These are phyloP conservation scores for Penicillium sp. DNA, from an alignment of 2,329 filamentous ascomycete species.

Conservation along the genomic window DNA sequence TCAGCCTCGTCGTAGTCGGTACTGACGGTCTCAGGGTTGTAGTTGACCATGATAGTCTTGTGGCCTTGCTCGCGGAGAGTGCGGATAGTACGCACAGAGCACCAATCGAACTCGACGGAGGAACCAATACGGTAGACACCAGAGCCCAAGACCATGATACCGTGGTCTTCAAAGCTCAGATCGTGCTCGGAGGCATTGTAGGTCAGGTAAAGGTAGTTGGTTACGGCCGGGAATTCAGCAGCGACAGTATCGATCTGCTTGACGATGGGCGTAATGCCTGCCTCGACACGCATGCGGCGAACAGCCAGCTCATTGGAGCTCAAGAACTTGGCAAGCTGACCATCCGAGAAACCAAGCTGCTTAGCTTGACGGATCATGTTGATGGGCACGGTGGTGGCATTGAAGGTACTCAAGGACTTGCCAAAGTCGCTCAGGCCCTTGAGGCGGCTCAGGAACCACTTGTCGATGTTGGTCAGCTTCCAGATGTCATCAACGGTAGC, in stretches of 20 bases:
- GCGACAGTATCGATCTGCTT: constrained; percentile 99
- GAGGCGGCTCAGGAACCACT: constrained; percentile 92
- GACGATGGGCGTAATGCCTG: constrained; percentile 78
- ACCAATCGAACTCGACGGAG: constrained; percentile 99
- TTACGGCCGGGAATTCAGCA: constrained; percentile 88
- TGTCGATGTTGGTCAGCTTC: constrained; percentile 97
- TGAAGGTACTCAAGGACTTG: constrained; percentile 67
- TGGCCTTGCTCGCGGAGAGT: constrained; percentile 76
- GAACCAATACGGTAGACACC: constrained; percentile 97
- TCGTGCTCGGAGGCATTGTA: constrained; percentile 90
- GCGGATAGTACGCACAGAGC: constrained; percentile 87
- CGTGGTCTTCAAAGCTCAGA: constrained; percentile 76
- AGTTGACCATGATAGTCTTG: constrained; percentile 97
- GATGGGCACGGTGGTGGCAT: constrained; percentile 59
- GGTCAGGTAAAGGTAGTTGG: constrained; percentile 94
- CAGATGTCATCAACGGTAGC: constrained; percentile 96
- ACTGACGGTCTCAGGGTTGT: constrained; percentile 82
- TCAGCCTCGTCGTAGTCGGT: constrained; percentile 96
- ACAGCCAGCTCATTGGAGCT: constrained; percentile 90
- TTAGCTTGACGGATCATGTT: constrained; percentile 76
- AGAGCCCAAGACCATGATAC: constrained; percentile 92
- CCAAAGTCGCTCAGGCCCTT: constrained; percentile 87
- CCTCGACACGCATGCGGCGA: constrained; percentile 75
- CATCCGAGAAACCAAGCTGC: constrained; percentile 88
- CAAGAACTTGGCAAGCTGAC: constrained; percentile 90